phyloP scores from a whole-genome alignment of 2,329 filamentous ascomycete genomes.

The Xylariales sp. region DNA sequence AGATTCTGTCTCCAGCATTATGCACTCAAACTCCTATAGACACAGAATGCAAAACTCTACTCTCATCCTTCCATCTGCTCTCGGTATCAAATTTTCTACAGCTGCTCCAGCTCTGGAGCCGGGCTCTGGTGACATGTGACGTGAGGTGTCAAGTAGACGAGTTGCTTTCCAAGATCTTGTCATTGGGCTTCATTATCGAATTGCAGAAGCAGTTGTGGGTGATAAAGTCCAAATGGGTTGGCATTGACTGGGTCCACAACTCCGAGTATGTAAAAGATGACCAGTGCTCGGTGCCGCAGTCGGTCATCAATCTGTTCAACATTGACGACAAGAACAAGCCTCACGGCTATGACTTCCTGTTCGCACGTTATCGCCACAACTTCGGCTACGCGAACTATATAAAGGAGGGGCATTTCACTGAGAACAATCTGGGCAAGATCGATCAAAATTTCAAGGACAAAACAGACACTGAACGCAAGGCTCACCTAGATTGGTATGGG shows the following conservation, averaged over 20 bases:
- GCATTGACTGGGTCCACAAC: background rate
- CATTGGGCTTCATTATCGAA: too few species aligned
- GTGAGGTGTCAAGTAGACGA: too few species aligned
- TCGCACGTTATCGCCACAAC: background rate
- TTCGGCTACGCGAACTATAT: background rate
- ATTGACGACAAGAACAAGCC: conserved; percentile 1
- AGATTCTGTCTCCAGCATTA: too few species aligned
- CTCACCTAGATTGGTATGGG: background rate
- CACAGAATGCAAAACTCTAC: too few species aligned
- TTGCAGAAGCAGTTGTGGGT: too few species aligned
- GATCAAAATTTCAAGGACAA: background rate
- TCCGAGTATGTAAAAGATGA: background rate
- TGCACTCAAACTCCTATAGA: too few species aligned
- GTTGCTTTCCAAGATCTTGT: too few species aligned
- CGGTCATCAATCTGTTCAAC: background rate
- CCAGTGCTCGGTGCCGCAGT: background rate
- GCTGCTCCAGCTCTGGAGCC: too few species aligned
- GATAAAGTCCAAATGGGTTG: background rate
- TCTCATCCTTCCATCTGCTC: too few species aligned
- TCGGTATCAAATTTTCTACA: too few species aligned
- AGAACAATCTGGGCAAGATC: background rate
- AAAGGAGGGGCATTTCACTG: background rate
- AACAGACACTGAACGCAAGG: background rate
- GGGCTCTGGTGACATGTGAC: too few species aligned
- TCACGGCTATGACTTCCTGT: background rate